A percentile compares a stretch with the other conserved stretches of the same genome.
These are phyloP conservation scores for Obba rivulosa DNA, from an alignment of 768 basidiomycete genomes.

Conservation along the genomic window DNA sequence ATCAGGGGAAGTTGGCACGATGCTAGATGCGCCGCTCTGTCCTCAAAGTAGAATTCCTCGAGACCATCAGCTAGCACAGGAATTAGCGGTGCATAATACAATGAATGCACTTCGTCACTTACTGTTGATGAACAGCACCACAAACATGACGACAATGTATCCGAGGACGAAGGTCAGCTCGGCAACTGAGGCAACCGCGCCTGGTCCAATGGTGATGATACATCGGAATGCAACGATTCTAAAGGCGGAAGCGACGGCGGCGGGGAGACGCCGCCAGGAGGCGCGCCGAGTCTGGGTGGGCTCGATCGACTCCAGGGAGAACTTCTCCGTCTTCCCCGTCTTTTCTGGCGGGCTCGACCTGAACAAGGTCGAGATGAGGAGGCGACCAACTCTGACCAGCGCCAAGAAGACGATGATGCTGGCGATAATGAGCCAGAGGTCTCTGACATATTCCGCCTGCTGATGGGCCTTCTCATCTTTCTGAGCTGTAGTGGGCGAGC, in stretches of 20 bases:
- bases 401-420: conserved; percentile 33
- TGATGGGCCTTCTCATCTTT: conserved; percentile 28
- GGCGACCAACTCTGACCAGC: conserved; percentile 24
- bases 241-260: conserved; percentile 38
- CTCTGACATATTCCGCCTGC: conserved; percentile 31
- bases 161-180: conserved; percentile 42
- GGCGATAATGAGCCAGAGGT: conserved; percentile 37
- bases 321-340: conserved; percentile 10
- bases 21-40: conserved; percentile 36
- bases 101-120: conserved; percentile 13
- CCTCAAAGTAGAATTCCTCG: conserved; percentile 21
- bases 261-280: conserved; percentile 28
- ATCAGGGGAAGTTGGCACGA: conserved; percentile 46
- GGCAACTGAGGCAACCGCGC: conserved; percentile 29
- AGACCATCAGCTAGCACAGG: conserved; percentile 14
- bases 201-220: conserved; percentile 39
- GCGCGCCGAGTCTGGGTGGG: conserved; percentile 13
- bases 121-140: conserved; percentile 43
- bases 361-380: conserved; percentile 6
- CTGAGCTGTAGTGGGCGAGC: conserved; percentile 29
- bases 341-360: neutral
- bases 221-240: conserved; percentile 46
- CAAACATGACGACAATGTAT: conserved; percentile 41
- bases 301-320: conserved; percentile 5
- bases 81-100: neutral